A percentile compares a stretch with the other conserved stretches of the same genome.
These are phyloP conservation scores for Apiospora phragmitis DNA, from an alignment of 2,329 filamentous ascomycete species.

Conservation along the genomic window DNA sequence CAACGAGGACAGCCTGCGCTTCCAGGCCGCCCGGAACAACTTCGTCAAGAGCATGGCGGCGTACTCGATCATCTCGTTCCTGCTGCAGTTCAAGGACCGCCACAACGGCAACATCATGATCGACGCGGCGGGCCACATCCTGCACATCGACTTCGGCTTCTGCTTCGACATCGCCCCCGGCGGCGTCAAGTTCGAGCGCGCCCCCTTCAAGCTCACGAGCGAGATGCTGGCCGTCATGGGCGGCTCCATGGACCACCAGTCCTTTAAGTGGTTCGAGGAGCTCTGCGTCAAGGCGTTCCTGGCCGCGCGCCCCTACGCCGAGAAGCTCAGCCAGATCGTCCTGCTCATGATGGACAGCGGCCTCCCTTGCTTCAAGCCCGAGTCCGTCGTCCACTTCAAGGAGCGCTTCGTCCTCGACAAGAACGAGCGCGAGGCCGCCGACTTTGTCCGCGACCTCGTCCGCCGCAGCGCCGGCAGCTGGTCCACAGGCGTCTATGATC, in stretches of 20 bases:
- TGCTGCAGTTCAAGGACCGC: conserved; percentile 97
- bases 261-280: conserved; percentile 96
- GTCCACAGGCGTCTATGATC: conserved; percentile 93
- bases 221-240: conserved; percentile 99
- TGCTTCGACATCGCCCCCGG: conserved; percentile 98
- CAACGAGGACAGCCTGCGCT: conserved; percentile 89
- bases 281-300: conserved; percentile 95
- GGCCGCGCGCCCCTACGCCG: conserved; percentile 79
- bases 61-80: conserved; percentile 94
- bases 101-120: conserved; percentile 99
- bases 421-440: conserved; percentile 88
- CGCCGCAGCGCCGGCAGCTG: conserved; percentile 89
- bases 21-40: conserved; percentile 93
- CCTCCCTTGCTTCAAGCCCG: conserved; percentile 95
- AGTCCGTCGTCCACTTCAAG: conserved; percentile 88
- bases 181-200: conserved; percentile 95
- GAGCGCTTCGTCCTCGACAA: conserved; percentile 92
- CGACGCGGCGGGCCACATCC: conserved; percentile 92
- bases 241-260: conserved; percentile 77
- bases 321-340: conserved; percentile 88
- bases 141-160: conserved; percentile 99
- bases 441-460: conserved; percentile 88
- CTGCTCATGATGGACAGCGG: conserved; percentile 95
- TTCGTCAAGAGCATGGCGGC: conserved; percentile 99
- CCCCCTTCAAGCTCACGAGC: conserved; percentile 94